Conservation (phyloP, 1,139 yeast species). For the Suzukiozyma palmioleophila region DNA sequence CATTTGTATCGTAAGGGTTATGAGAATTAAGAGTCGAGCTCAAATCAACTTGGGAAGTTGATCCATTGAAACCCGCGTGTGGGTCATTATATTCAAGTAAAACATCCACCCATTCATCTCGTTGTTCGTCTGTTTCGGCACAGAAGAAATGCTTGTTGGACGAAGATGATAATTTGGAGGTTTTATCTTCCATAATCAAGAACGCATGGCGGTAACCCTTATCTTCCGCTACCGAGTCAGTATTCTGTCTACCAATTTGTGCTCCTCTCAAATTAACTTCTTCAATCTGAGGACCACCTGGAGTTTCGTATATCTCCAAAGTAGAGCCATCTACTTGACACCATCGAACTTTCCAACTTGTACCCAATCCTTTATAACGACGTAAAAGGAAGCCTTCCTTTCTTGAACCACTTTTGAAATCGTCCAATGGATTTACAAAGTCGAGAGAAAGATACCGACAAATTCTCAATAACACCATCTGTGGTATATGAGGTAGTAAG, state of each 20-base stretch:
- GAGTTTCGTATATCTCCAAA: slow-evolving; percentile 57
- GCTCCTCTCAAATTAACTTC: slow-evolving; percentile 54
- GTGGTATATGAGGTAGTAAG: slow-evolving; percentile 60
- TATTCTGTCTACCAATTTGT: slow-evolving; percentile 61
- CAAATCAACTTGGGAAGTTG: slow-evolving; percentile 11
- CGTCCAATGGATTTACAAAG: slow-evolving; percentile 60
- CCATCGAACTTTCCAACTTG: slow-evolving; percentile 72
- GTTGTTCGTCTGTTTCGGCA: slow-evolving; percentile 76
- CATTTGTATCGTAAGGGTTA: neutral
- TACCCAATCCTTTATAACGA: slow-evolving; percentile 50
- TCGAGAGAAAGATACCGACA: slow-evolving; percentile 69
- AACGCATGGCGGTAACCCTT: slow-evolving; percentile 78
- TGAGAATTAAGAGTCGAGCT: slow-evolving; percentile 5
- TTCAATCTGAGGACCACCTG: slow-evolving; percentile 58
- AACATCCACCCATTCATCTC: slow-evolving; percentile 73
- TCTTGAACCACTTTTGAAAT: slow-evolving; percentile 49
- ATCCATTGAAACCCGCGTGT: slow-evolving; percentile 7
- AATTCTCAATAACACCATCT: slow-evolving; percentile 46
- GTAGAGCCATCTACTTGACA: slow-evolving; percentile 66
- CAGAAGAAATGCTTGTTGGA: slow-evolving; percentile 66
- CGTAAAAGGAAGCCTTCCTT: slow-evolving; percentile 71
- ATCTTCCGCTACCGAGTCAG: slow-evolving; percentile 59
- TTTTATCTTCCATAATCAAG: slow-evolving; percentile 60
- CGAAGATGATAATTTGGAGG: slow-evolving; percentile 48
- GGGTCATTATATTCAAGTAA: slow-evolving; percentile 42